Conservation (phyloP, 768 basidiomycete species). For the Mycena amicta region DNA sequence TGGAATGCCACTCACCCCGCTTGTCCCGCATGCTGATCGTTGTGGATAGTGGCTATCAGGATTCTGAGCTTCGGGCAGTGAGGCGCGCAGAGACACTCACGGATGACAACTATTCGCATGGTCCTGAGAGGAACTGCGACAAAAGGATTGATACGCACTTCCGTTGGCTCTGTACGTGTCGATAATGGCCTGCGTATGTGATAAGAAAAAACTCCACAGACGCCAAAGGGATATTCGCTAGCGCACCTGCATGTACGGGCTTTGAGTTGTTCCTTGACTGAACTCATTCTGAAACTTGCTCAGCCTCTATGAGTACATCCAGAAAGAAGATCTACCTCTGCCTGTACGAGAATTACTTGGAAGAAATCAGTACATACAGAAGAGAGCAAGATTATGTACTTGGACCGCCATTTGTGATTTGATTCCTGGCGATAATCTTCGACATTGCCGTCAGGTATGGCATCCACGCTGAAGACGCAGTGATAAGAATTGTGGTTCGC, state of each 20-base stretch:
- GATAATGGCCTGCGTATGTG: slow-evolving; percentile 34
- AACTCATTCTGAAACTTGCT: slow-evolving; percentile 45
- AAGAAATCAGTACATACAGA: not conserved
- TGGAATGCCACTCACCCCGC: slow-evolving; percentile 31
- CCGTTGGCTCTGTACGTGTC: slow-evolving; percentile 48
- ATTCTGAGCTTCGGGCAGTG: no score
- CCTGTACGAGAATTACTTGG: slow-evolving; percentile 46
- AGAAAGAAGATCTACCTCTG: slow-evolving; percentile 40
- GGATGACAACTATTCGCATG: slow-evolving; percentile 40
- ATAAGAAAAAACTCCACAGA: not conserved
- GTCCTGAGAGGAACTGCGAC: not conserved
- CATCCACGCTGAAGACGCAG: slow-evolving; percentile 44
- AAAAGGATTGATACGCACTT: not conserved
- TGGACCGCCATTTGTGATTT: slow-evolving; percentile 63
- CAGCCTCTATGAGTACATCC: no score
- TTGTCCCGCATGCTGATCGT: slow-evolving; percentile 51
- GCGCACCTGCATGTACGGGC: slow-evolving; percentile 47
- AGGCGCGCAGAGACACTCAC: slow-evolving; percentile 37
- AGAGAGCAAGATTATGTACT: slow-evolving; percentile 34
- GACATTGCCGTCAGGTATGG: slow-evolving; percentile 56
- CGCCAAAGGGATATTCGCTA: not conserved
- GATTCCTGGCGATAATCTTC: slow-evolving; percentile 52
- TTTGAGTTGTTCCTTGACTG: slow-evolving; percentile 42
- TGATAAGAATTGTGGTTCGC: not conserved
- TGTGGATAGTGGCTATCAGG: slow-evolving; percentile 46